These are phyloP conservation scores for Flaveria brownii DNA, from an alignment of 129 eudicot genomes.

Conservation along the genomic window DNA sequence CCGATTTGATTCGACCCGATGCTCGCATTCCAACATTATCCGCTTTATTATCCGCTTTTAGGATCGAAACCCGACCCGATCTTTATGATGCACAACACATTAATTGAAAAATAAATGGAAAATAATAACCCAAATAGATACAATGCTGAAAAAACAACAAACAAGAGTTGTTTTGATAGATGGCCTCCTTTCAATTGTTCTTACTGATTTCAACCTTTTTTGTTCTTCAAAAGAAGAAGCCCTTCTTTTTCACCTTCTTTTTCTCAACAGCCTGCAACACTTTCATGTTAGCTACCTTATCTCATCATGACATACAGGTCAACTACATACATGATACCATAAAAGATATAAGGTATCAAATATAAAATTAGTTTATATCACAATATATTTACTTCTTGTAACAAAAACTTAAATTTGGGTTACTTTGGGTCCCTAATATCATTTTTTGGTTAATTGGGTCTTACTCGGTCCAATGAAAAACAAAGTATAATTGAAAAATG, in stretches of 20 bases:
- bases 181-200: slow-evolving; percentile 3
- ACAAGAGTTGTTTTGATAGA: neutral
- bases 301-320: too few relatives aligned
- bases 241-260: slow-evolving; percentile 65
- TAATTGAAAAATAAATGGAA: neutral
- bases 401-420: too few relatives aligned
- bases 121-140: slow-evolving; percentile 11
- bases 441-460: neutral
- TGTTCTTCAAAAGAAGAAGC: slow-evolving; percentile 44
- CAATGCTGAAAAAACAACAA: slow-evolving; percentile 2
- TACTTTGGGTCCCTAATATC: too few relatives aligned
- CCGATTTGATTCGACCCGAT: neutral
- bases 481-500: too few relatives aligned
- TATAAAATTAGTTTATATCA: too few relatives aligned
- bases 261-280: slow-evolving; percentile 64
- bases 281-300: neutral
- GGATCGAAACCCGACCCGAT: neutral
- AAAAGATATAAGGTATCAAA: too few relatives aligned
- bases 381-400: too few relatives aligned
- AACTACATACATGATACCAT: too few relatives aligned
- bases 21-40: neutral
- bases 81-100: neutral
- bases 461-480: too few relatives aligned
- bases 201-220: neutral
- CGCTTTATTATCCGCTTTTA: neutral